These are phyloP conservation scores for Herpetomonas samuelpessoai DNA, from an alignment of 208 protist species.

Conservation along the genomic window DNA sequence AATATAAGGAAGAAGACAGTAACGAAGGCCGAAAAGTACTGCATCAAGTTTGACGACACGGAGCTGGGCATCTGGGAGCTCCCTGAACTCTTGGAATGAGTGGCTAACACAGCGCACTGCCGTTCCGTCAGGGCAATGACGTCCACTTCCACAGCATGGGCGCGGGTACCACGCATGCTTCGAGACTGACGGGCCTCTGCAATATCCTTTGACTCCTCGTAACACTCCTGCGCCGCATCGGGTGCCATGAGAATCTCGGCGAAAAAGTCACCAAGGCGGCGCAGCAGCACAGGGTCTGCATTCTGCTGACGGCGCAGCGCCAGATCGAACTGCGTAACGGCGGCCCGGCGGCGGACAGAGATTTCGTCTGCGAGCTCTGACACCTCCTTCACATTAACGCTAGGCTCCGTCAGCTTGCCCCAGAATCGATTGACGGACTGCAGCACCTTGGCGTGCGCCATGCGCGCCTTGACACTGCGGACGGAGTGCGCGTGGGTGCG, in stretches of 20 bases:
- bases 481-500: slow-evolving; percentile 19
- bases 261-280: slow-evolving; percentile 27
- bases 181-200: slow-evolving; percentile 16
- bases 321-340: slow-evolving; percentile 15
- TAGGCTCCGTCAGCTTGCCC: slow-evolving; percentile 26
- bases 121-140: slow-evolving; percentile 16
- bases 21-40: slow-evolving; percentile 2
- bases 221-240: slow-evolving; percentile 26
- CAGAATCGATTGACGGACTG: slow-evolving; percentile 20
- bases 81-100: background rate
- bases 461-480: slow-evolving; percentile 15
- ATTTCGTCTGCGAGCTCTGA: slow-evolving; percentile 20
- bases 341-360: slow-evolving; percentile 1
- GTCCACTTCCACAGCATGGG: slow-evolving; percentile 15
- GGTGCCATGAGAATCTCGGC: slow-evolving; percentile 16
- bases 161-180: slow-evolving; percentile 19
- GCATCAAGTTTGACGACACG: slow-evolving; percentile 7
- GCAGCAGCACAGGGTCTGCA: slow-evolving; percentile 16
- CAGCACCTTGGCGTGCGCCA: slow-evolving; percentile 17
- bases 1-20: slow-evolving; percentile 9
- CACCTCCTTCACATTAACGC: slow-evolving; percentile 26
- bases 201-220: slow-evolving; percentile 15
- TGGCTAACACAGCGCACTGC: slow-evolving; percentile 4
- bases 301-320: slow-evolving; percentile 16
- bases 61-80: background rate